phyloP scores from a whole-genome alignment of 352 stramenopile genomes.

The Phytophthora hibernalis region DNA sequence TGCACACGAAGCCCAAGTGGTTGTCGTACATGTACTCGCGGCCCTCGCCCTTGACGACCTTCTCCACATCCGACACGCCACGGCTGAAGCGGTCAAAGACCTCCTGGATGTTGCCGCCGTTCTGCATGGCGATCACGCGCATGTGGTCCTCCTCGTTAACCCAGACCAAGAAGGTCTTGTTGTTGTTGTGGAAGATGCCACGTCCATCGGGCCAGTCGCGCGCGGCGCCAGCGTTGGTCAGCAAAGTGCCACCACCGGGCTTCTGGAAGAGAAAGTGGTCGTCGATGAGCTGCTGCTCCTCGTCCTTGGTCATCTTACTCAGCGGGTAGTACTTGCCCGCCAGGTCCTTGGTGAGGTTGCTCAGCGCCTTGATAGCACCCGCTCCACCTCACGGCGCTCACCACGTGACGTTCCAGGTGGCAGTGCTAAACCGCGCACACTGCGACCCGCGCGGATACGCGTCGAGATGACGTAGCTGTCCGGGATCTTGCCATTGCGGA shows the following conservation, averaged over 20 bases:
- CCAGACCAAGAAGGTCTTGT: slow-evolving; percentile 86
- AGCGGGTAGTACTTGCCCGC: slow-evolving; percentile 84
- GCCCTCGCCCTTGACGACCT: slow-evolving; percentile 63
- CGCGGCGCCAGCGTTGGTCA: slow-evolving; percentile 77
- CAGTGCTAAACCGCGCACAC: slow-evolving; percentile 83
- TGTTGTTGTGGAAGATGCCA: slow-evolving; percentile 91
- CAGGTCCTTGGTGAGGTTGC: slow-evolving; percentile 69
- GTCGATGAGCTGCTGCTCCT: slow-evolving; percentile 89
- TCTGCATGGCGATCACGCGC: slow-evolving; percentile 81
- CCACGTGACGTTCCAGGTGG: slow-evolving; percentile 75
- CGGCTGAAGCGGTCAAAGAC: slow-evolving; percentile 88
- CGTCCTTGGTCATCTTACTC: slow-evolving; percentile 83
- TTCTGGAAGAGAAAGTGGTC: slow-evolving; percentile 92
- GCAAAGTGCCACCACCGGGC: slow-evolving; percentile 75
- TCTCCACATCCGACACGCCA: slow-evolving; percentile 64
- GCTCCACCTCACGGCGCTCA: slow-evolving; percentile 74
- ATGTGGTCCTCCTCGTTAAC: slow-evolving; percentile 86
- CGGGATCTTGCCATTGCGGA: slow-evolving; percentile 56
- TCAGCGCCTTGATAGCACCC: slow-evolving; percentile 79
- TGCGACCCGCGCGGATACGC: slow-evolving; percentile 87
- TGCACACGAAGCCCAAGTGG: slow-evolving; percentile 72
- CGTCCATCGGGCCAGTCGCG: slow-evolving; percentile 90
- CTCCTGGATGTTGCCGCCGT: slow-evolving; percentile 83
- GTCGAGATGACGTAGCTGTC: slow-evolving; percentile 91
- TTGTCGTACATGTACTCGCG: slow-evolving; percentile 79